These are phyloP conservation scores for Phytophthora agathidicida DNA, from an alignment of 352 stramenopile genomes.

Conservation along the genomic window DNA sequence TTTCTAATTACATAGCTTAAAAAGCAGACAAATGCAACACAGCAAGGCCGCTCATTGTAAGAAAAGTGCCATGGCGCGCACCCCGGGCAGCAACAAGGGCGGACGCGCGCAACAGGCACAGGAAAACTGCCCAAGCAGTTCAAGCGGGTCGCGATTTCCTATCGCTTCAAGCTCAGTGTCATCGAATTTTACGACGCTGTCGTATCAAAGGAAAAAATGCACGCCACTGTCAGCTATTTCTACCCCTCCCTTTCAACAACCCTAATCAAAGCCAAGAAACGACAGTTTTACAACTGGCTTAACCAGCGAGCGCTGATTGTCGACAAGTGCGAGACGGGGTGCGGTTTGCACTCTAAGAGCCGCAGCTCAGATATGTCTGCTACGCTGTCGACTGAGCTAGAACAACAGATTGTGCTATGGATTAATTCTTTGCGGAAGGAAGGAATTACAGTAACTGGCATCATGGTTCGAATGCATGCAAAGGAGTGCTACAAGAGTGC, in stretches of 20 bases:
- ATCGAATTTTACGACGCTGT: slow-evolving; percentile 10
- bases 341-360: slow-evolving; percentile 4
- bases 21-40: neutral
- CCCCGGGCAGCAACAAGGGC: slow-evolving; percentile 1
- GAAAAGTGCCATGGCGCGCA: slow-evolving; percentile 16
- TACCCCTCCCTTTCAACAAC: neutral
- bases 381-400: neutral
- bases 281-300: slow-evolving; percentile 1
- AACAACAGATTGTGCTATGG: slow-evolving; percentile 3
- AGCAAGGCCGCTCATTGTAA: neutral
- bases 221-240: neutral
- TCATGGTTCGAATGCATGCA: slow-evolving; percentile 3
- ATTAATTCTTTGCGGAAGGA: slow-evolving; percentile 6
- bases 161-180: neutral
- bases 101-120: neutral
- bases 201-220: slow-evolving; percentile 11
- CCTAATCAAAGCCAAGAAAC: slow-evolving; percentile 2
- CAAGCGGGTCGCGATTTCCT: neutral
- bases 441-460: neutral
- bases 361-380: neutral
- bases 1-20: slow-evolving; percentile 15
- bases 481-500: slow-evolving; percentile 11
- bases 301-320: slow-evolving; percentile 8
- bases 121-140: slow-evolving; percentile 2
- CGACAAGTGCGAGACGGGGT: slow-evolving; percentile 8